Conservation (phyloP, 768 basidiomycete genomes). For the Rhizopogon vesiculosus region DNA sequence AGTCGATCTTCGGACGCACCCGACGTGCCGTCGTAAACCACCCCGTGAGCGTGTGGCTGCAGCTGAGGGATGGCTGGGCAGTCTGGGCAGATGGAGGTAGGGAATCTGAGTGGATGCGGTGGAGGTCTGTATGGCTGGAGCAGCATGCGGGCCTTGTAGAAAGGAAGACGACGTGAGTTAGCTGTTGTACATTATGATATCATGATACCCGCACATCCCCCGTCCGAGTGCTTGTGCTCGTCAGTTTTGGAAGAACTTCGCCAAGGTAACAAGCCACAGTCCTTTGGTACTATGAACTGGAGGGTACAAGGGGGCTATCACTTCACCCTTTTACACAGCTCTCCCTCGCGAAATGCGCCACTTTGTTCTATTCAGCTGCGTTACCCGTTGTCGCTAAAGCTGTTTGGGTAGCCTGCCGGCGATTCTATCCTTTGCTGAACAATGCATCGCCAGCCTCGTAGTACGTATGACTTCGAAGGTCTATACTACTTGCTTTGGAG, state of each 20-base stretch:
- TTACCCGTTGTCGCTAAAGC: no score
- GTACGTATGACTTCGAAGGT: conserved; percentile 25
- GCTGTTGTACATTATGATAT: neutral
- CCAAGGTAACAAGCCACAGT: no score
- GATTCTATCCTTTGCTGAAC: no score
- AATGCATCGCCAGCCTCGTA: conserved; percentile 17
- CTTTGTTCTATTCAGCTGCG: no score
- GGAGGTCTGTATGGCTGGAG: conserved; percentile 57
- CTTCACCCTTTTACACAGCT: no score
- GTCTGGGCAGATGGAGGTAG: conserved; percentile 78
- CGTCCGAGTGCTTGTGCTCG: neutral
- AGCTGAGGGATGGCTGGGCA: conserved; percentile 77
- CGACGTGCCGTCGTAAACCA: conserved; percentile 50
- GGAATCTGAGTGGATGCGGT: conserved; percentile 64
- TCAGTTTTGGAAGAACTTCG: no score
- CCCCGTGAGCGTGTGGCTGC: conserved; percentile 58
- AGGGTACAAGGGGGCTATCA: no score
- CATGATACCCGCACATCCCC: neutral
- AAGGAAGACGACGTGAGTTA: conserved; percentile 9
- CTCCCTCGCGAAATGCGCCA: no score
- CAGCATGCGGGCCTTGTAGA: conserved; percentile 16
- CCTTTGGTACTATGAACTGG: no score
- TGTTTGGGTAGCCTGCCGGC: no score
- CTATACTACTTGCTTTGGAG: conserved; percentile 3
- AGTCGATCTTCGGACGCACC: conserved; percentile 45